phyloP scores from a whole-genome alignment of 768 basidiomycete genomes.

The Gymnopilus dilepis region DNA sequence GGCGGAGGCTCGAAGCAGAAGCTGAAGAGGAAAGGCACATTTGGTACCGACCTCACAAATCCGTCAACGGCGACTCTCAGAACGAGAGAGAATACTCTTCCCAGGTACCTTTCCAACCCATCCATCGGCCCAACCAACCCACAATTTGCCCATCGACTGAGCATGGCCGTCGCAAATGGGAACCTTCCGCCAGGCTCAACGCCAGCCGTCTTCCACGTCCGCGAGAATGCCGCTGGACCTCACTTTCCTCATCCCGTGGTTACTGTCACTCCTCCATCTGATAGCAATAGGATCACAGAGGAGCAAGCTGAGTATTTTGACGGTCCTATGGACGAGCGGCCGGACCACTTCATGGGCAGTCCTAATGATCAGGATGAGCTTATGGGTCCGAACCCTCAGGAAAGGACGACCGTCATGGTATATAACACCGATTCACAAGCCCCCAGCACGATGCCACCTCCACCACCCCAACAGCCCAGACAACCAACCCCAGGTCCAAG shows the following conservation, averaged over 20 bases:
- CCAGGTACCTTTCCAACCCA: slow-evolving; percentile 44
- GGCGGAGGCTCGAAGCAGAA: slow-evolving; percentile 21
- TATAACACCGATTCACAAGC: slow-evolving; percentile 28
- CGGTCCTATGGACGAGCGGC: slow-evolving; percentile 27
- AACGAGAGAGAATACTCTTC: slow-evolving; percentile 39
- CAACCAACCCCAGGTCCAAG: slow-evolving; percentile 17
- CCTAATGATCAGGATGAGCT: not conserved
- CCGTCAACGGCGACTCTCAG: slow-evolving; percentile 32
- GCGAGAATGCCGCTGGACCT: slow-evolving; percentile 25
- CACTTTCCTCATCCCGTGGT: slow-evolving; percentile 32
- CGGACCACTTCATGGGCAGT: slow-evolving; percentile 9
- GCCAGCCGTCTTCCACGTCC: slow-evolving; percentile 25
- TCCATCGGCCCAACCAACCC: slow-evolving; percentile 42
- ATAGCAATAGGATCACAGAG: slow-evolving; percentile 31
- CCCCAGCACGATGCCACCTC: slow-evolving; percentile 12
- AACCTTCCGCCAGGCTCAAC: slow-evolving; percentile 31
- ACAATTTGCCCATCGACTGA: slow-evolving; percentile 37
- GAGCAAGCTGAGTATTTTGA: slow-evolving; percentile 31
- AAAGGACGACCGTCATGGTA: slow-evolving; percentile 23
- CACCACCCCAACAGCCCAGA: slow-evolving; percentile 9
- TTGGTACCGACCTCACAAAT: slow-evolving; percentile 31
- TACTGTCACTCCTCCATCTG: slow-evolving; percentile 39
- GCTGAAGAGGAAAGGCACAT: slow-evolving; percentile 32
- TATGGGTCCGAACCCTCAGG: slow-evolving; percentile 7
- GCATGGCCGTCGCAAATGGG: slow-evolving; percentile 37